A percentile compares a stretch with the other conserved stretches of the same genome.
These are phyloP conservation scores for Cercophora sp. DNA, from an alignment of 495 filamentous ascomycete genomes.

Conservation along the genomic window DNA sequence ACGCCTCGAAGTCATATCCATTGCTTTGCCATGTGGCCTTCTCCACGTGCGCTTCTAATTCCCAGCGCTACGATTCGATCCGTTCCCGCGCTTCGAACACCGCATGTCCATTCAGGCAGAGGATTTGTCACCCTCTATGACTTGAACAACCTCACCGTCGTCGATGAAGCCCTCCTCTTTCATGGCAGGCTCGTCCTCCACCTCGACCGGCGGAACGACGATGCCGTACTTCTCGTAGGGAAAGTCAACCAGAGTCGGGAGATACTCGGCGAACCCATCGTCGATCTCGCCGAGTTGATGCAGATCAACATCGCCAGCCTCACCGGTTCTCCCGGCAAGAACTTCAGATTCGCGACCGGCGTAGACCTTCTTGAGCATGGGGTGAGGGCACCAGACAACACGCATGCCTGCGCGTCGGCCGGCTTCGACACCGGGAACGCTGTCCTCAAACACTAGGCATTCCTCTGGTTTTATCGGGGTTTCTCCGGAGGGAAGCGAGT, in stretches of 20 bases:
- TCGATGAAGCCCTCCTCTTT: slow-evolving; percentile 6
- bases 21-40: too few species aligned
- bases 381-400: slow-evolving; percentile 89
- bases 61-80: too few species aligned
- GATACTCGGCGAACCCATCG: slow-evolving; percentile 71
- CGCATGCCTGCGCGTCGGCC: slow-evolving; percentile 91
- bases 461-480: slow-evolving; percentile 72
- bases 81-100: too few species aligned
- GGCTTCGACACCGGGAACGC: slow-evolving; percentile 86
- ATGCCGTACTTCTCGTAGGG: slow-evolving; percentile 73
- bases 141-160: slow-evolving; percentile 18
- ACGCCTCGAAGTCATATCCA: too few species aligned
- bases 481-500: slow-evolving; percentile 58
- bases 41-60: too few species aligned
- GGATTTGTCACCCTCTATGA: slow-evolving; percentile 11
- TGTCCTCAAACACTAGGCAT: slow-evolving; percentile 95
- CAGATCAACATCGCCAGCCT: slow-evolving; percentile 50
- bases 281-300: slow-evolving; percentile 55
- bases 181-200: slow-evolving; percentile 6
- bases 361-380: slow-evolving; percentile 70
- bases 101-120: too few species aligned
- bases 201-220: slow-evolving; percentile 34
- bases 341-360: slow-evolving; percentile 74
- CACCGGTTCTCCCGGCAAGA: slow-evolving; percentile 73
- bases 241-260: slow-evolving; percentile 62